Conservation (phyloP, 768 basidiomycete species). For the Suillus ampliporus region DNA sequence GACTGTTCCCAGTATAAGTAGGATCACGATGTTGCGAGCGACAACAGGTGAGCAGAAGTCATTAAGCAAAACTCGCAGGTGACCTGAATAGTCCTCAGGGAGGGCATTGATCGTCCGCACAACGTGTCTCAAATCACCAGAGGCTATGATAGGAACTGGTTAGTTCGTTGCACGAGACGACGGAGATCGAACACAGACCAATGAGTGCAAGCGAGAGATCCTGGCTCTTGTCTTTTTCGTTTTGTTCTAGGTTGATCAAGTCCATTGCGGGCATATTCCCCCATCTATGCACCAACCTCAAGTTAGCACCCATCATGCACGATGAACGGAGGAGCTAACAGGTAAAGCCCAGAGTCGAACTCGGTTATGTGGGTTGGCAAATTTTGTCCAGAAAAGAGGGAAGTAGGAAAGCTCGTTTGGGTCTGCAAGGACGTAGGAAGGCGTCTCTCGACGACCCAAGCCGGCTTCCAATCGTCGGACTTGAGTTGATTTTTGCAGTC, state of each 20-base stretch:
- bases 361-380: conserved; percentile 24
- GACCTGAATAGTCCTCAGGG: conserved; percentile 46
- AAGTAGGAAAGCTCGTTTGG: neutral
- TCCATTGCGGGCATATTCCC: conserved; percentile 44
- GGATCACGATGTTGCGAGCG: conserved; percentile 47
- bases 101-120: conserved; percentile 49
- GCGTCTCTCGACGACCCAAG: conserved; percentile 30
- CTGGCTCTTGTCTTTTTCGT: conserved; percentile 21
- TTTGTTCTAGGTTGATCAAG: conserved; percentile 32
- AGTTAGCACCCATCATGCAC: conserved; percentile 1
- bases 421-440: conserved; percentile 18
- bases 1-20: conserved; percentile 46
- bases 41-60: conserved; percentile 39
- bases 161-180: neutral
- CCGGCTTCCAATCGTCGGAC: conserved; percentile 25
- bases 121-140: conserved; percentile 54
- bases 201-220: conserved; percentile 32
- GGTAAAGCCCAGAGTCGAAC: conserved; percentile 34
- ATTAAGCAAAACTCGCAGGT: conserved; percentile 47
- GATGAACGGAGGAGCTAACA: conserved; percentile 17
- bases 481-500: conserved; percentile 32
- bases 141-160: conserved; percentile 38
- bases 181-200: conserved; percentile 19
- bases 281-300: conserved; percentile 25
- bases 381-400: conserved; percentile 17